Percentiles rank a stretch among this genome's conserved stretches.
phyloP scores from a whole-genome alignment of 2,329 filamentous ascomycete genomes.

The Rachicladosporium sp. region DNA sequence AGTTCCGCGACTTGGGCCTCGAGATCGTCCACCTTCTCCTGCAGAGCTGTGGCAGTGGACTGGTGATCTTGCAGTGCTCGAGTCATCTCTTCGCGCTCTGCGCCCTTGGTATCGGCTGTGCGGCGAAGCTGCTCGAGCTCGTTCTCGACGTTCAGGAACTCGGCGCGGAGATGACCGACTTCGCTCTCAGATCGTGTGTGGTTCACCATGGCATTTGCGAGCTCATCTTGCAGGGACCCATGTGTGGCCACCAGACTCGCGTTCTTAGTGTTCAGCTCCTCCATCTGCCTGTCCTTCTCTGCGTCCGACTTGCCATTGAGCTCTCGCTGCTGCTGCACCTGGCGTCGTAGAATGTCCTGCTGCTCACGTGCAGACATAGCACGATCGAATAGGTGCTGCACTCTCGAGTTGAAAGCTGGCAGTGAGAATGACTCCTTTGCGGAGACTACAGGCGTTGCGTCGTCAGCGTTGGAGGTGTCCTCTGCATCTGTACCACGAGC shows the following conservation, averaged over 20 bases:
- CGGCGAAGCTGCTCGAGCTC: slow-evolving; percentile 20
- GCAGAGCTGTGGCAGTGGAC: slow-evolving; percentile 22
- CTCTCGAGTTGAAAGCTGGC: slow-evolving; percentile 61
- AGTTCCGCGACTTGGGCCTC: slow-evolving; percentile 19
- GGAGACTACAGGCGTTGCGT: slow-evolving; percentile 10
- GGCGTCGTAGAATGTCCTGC: slow-evolving; percentile 75
- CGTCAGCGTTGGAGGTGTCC: slow-evolving; percentile 11
- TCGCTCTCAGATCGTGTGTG: slow-evolving; percentile 19
- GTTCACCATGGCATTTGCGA: slow-evolving; percentile 17
- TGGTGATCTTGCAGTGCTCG: slow-evolving; percentile 19
- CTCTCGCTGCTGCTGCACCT: slow-evolving; percentile 91
- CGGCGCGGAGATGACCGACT: slow-evolving; percentile 17
- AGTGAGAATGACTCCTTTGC: slow-evolving; percentile 46
- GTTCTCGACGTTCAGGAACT: slow-evolving; percentile 32
- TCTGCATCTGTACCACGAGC: slow-evolving; percentile 15
- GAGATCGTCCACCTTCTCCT: slow-evolving; percentile 17
- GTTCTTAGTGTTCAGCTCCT: slow-evolving; percentile 18
- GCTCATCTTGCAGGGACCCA: slow-evolving; percentile 19
- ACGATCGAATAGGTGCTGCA: slow-evolving; percentile 66
- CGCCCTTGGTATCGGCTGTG: slow-evolving; percentile 17
- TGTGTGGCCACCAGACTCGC: slow-evolving; percentile 15
- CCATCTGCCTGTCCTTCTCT: slow-evolving; percentile 28
- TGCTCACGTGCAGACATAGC: slow-evolving; percentile 73
- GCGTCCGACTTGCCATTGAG: slow-evolving; percentile 77
- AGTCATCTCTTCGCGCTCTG: slow-evolving; percentile 18